Evolutionary conservation across 805 yeast genomes (phyloP).

Genomic region (Blastobotrys mokoenaii): DNA sequence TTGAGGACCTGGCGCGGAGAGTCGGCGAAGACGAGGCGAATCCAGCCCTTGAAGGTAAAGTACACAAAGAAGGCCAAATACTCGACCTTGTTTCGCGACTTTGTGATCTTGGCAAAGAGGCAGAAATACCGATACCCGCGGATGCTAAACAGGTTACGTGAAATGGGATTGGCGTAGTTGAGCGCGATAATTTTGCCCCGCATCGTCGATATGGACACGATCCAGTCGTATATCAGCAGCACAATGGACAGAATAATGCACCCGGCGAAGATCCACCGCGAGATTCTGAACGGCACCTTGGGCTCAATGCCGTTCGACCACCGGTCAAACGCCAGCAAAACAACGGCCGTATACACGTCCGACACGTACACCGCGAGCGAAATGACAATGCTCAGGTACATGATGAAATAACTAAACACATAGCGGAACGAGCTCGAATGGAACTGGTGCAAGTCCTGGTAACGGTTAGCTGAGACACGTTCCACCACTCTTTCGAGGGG

Average conservation of each 20-base stretch:
- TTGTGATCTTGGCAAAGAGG: slow-evolving; percentile 58
- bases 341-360: slow-evolving; percentile 74
- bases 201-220: slow-evolving; percentile 50
- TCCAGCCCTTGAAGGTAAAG: slow-evolving; percentile 53
- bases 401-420: slow-evolving; percentile 20
- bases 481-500: neutral
- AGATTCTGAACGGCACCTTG: slow-evolving; percentile 40
- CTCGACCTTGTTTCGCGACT: slow-evolving; percentile 54
- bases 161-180: slow-evolving; percentile 58
- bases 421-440: slow-evolving; percentile 17
- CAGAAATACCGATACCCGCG: slow-evolving; percentile 60
- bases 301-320: slow-evolving; percentile 53
- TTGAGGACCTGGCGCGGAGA: slow-evolving; percentile 83
- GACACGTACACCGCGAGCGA: slow-evolving; percentile 45
- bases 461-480: neutral
- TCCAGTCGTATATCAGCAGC: slow-evolving; percentile 46
- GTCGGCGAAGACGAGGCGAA: slow-evolving; percentile 63
- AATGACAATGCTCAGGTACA: slow-evolving; percentile 41
- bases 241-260: slow-evolving; percentile 68
- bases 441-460: slow-evolving; percentile 15
- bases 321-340: slow-evolving; percentile 59
- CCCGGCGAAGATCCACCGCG: slow-evolving; percentile 67
- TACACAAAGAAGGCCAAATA: slow-evolving; percentile 59
- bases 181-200: slow-evolving; percentile 57
- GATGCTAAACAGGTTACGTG: slow-evolving; percentile 50